Conservation (phyloP, 805 yeast genomes). For the Teunomyces stri region DNA sequence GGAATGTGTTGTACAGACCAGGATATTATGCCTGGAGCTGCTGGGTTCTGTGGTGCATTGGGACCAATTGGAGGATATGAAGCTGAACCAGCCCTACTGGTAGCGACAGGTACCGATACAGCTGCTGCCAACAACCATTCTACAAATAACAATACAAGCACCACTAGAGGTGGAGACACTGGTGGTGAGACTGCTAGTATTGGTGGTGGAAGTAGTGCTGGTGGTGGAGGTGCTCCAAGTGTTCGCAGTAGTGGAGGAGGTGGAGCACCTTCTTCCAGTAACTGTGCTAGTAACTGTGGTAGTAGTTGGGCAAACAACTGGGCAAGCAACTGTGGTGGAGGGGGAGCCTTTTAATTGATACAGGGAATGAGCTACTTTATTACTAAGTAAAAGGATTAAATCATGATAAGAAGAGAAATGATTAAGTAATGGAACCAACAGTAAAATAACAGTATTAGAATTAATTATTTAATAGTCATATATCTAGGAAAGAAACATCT, state of each 20-base stretch:
- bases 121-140: no score
- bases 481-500: no score
- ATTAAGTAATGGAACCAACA: no score
- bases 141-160: not conserved
- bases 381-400: no score
- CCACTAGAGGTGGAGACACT: not conserved
- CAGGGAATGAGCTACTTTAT: no score
- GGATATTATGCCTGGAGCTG: not conserved
- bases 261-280: not conserved
- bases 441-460: no score
- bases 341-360: no score
- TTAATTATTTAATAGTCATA: no score
- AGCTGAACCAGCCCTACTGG: not conserved
- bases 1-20: constrained; percentile 8
- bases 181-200: constrained; percentile 10
- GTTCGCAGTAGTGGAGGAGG: not conserved
- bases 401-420: no score
- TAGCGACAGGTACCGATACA: not conserved
- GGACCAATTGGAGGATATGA: not conserved
- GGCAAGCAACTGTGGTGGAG: no score
- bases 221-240: constrained; percentile 4
- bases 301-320: not conserved
- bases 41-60: not conserved
- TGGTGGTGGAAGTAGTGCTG: constrained; percentile 5
- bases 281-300: not conserved